Evolutionary conservation across 176 grass and related monocot genomes (phyloP).

Genomic region (Chrysopogon serrulatus): DNA sequence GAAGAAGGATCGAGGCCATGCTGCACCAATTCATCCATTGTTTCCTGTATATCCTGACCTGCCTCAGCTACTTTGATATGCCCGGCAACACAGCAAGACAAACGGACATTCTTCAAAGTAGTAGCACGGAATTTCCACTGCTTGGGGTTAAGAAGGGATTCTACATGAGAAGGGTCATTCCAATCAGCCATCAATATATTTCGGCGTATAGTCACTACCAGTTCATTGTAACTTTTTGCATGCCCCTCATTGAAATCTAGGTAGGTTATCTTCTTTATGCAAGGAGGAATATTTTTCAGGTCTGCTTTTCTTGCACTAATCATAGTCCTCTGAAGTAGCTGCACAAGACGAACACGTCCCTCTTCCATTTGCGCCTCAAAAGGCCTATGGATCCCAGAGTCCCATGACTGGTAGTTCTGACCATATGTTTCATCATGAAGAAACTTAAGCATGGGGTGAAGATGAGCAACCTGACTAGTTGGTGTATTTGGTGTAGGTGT

Average conservation of each 20-base stretch:
- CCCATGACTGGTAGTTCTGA: conserved; percentile 81
- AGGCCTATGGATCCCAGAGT: conserved; percentile 68
- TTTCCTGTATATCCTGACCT: conserved; percentile 94
- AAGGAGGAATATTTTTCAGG: conserved; percentile 85
- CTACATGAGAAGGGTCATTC: conserved; percentile 97
- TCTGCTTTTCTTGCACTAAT: conserved; percentile 97
- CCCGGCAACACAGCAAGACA: conserved; percentile 94
- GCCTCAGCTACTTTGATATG: conserved; percentile 93
- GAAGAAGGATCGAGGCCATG: conserved; percentile 80
- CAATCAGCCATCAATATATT: conserved; percentile 99
- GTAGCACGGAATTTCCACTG: conserved; percentile 92
- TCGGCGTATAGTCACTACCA: conserved; percentile 77
- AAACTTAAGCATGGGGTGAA: conserved; percentile 96
- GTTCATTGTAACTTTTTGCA: conserved; percentile 91
- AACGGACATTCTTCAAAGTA: conserved; percentile 86
- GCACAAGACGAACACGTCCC: conserved; percentile 54
- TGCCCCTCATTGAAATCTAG: conserved; percentile 84
- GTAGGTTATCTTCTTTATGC: conserved; percentile 75
- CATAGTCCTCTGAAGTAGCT: conserved; percentile 82
- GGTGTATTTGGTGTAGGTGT: conserved; percentile 95
- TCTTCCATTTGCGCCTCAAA: conserved; percentile 90
- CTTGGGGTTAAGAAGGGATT: conserved; percentile 94
- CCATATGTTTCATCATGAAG: conserved; percentile 92
- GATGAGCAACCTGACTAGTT: conserved; percentile 88
- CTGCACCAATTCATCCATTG: conserved; percentile 76